Base-by-base conservation (phyloP, 2,329 filamentous ascomycete genomes). In the Mariannaea elegans region DNA sequence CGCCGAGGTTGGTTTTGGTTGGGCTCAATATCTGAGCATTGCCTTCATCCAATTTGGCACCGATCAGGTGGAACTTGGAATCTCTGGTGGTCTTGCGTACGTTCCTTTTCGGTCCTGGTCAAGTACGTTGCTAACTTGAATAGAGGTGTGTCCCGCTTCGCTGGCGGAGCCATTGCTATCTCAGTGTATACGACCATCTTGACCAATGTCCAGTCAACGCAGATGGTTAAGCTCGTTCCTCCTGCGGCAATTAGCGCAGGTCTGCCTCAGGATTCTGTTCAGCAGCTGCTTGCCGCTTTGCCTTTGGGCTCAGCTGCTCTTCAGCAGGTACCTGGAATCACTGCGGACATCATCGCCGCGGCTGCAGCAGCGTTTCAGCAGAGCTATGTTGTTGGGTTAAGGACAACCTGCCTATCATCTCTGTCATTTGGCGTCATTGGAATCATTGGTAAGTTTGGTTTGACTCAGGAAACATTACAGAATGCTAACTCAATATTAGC, bases 31-130 rank as follows among this genome's bases (percentile, higher is more conserved):
- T 54, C 68, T 82, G 18, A 78, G 76, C 16, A 82, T 84, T 62
- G 78, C 81, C 2, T 78, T 80, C 60, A 80, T 78, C 6, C 81
- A 83, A 65, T 77, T 82, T 57, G 81, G 80, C n/a, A 80, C 81
- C 3, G 75, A 80, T 23, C 82, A 84, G 60, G 74, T 78, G 16
- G 79, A 82, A 47, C 73, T 83, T 0, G 81, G 81, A 13, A 62
- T 62, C 6, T 62, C 59, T 7, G 59, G 59, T 13, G 59, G 59
- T 21, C 59, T 62, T 24, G 59, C 59, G 54, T 60, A 38, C 6
- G 45, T 45, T 21, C 18, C 76, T n/a, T n/a, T 12, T 42, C 13
- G 3, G 2, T 14, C 13, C 7, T 27, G n/a, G n/a, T 42, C 10
- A 9, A 16, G 80, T 75, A 65, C 39, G 55, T 14, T n/a, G 12